Conservation (phyloP, 352 stramenopile genomes). For the Phytophthora fragariae region DNA sequence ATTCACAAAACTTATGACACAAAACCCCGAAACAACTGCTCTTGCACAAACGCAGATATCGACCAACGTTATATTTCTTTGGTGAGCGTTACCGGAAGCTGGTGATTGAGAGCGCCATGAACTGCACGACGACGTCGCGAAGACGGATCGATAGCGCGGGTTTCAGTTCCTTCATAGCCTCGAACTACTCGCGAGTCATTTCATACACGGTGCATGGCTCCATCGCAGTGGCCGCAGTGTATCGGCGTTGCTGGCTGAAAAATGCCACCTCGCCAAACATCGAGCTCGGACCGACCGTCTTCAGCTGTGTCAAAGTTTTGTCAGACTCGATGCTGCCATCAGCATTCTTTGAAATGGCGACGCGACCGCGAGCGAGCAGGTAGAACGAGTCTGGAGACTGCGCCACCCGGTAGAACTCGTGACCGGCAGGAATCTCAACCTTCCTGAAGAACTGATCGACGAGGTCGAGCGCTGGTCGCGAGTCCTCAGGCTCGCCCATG, state of each 20-base stretch:
- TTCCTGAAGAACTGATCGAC: constrained; percentile 62
- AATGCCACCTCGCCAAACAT: constrained; percentile 87
- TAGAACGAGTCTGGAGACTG: constrained; percentile 59
- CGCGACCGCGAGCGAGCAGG: constrained; percentile 58
- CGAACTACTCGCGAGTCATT: constrained; percentile 59
- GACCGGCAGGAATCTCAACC: constrained; percentile 43
- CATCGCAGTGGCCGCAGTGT: constrained; percentile 49
- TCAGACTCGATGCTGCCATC: constrained; percentile 44
- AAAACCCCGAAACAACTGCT: no score
- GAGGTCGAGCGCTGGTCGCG: constrained; percentile 46
- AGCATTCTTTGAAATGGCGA: constrained; percentile 69
- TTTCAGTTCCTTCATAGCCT: constrained; percentile 48
- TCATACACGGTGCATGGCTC: constrained; percentile 62
- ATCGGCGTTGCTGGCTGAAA: constrained; percentile 59
- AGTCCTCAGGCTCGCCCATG: constrained; percentile 59
- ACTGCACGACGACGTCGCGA: constrained; percentile 69
- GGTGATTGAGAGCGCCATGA: constrained; percentile 35
- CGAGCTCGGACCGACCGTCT: constrained; percentile 55
- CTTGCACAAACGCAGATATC: no score
- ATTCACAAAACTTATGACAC: no score
- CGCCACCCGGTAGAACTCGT: constrained; percentile 66
- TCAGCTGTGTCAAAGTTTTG: constrained; percentile 49
- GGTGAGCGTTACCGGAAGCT: constrained; percentile 28
- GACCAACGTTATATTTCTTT: neutral
- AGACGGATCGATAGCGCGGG: constrained; percentile 63